Evolutionary conservation across 768 basidiomycete species (phyloP).

Genomic region (Suillus subaureus): DNA sequence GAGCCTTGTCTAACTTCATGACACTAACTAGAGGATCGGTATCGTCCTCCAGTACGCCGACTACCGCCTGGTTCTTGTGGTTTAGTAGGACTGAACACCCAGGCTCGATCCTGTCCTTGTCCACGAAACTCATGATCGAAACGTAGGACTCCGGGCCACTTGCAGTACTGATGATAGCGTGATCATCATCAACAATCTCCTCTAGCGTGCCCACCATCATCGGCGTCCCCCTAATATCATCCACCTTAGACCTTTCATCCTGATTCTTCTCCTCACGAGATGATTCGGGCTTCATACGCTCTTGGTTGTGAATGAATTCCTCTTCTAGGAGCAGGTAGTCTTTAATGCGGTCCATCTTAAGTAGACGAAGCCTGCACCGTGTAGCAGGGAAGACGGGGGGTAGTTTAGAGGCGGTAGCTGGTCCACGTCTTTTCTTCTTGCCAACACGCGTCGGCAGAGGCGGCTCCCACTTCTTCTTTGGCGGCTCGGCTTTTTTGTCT

Average conservation of each 20-base stretch:
- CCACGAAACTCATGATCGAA: constrained; percentile 96
- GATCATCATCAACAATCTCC: constrained; percentile 97
- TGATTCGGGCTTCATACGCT: constrained; percentile 83
- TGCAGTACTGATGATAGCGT: constrained; percentile 96
- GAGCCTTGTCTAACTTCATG: constrained; percentile 99
- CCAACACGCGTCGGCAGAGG: constrained; percentile 96
- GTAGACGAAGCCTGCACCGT: constrained; percentile 90
- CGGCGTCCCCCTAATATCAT: constrained; percentile 91
- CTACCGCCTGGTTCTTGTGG: constrained; percentile 93
- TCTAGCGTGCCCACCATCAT: constrained; percentile 99
- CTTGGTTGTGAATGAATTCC: constrained; percentile 92
- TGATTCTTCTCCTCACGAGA: constrained; percentile 94
- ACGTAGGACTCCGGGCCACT: constrained; percentile 97
- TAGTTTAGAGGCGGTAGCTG: constrained; percentile 86
- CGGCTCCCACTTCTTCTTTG: constrained; percentile 97
- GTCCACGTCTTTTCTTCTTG: constrained; percentile 94
- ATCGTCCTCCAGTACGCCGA: constrained; percentile 95
- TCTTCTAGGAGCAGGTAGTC: constrained; percentile 96
- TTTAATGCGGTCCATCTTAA: constrained; percentile 98
- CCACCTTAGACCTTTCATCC: constrained; percentile 91
- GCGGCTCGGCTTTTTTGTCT: constrained; percentile 48
- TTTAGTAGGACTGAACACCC: constrained; percentile 94
- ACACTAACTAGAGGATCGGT: constrained; percentile 94
- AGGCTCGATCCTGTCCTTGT: constrained; percentile 97
- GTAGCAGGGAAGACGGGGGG: constrained; percentile 94